phyloP scores from a whole-genome alignment of 2,329 filamentous ascomycete species.

The Fusarium piperis region DNA sequence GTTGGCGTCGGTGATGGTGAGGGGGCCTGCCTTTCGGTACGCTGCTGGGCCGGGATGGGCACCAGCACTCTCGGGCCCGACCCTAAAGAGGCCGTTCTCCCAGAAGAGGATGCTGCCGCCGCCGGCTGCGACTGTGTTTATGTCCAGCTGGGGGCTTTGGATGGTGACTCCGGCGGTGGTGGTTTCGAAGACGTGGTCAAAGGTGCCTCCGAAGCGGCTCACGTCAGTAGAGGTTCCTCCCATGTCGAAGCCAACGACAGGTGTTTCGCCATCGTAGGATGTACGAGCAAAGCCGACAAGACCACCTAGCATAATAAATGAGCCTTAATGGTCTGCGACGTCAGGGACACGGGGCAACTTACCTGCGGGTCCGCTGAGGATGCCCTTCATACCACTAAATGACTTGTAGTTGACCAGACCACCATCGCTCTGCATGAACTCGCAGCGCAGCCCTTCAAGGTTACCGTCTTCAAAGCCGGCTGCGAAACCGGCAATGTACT shows the following conservation, averaged over 20 bases:
- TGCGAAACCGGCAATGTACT: conserved; percentile 46
- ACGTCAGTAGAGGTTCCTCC: conserved; percentile 77
- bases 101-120: conserved; percentile 68
- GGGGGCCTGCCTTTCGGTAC: conserved; percentile 74
- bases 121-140: conserved; percentile 71
- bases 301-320: neutral
- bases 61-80: conserved; percentile 76
- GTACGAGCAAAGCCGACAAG: conserved; percentile 23
- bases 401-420: conserved; percentile 37
- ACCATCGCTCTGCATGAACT: conserved; percentile 39
- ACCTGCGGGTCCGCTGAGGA: conserved; percentile 38
- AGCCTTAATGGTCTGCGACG: neutral
- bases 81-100: conserved; percentile 74
- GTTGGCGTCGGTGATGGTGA: conserved; percentile 79
- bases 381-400: conserved; percentile 36
- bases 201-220: conserved; percentile 73
- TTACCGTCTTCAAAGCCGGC: conserved; percentile 27
- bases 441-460: conserved; percentile 22
- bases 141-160: conserved; percentile 76
- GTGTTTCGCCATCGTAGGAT: conserved; percentile 27
- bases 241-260: conserved; percentile 41
- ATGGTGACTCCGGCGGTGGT: conserved; percentile 77
- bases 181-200: conserved; percentile 79
- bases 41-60: conserved; percentile 77
- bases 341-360: neutral